These are phyloP conservation scores for Leishmania gerbilli DNA, from an alignment of 208 protist genomes.

Conservation along the genomic window DNA sequence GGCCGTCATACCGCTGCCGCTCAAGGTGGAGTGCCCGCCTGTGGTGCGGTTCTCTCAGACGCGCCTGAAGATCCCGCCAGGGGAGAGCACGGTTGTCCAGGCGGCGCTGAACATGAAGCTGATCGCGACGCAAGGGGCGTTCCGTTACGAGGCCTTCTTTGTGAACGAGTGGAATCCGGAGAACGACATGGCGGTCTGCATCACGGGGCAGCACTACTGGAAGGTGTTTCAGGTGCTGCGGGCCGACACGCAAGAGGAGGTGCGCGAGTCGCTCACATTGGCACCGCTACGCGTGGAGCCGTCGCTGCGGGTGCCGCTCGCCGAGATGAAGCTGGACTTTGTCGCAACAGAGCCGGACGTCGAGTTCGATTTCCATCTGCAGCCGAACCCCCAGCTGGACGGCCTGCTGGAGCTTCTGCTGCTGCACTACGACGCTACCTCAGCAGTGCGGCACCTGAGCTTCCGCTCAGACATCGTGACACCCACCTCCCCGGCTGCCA, in stretches of 20 bases:
- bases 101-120: slow-evolving; percentile 60
- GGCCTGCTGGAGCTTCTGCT: slow-evolving; percentile 75
- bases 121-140: slow-evolving; percentile 73
- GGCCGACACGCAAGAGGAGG: slow-evolving; percentile 46
- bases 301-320: slow-evolving; percentile 43
- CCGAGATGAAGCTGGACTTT: slow-evolving; percentile 69
- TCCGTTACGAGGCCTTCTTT: slow-evolving; percentile 79
- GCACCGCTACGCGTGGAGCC: slow-evolving; percentile 53
- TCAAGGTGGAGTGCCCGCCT: slow-evolving; percentile 79
- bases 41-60: slow-evolving; percentile 67
- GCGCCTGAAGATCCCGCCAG: slow-evolving; percentile 59
- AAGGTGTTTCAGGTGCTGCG: slow-evolving; percentile 75
- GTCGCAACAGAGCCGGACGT: slow-evolving; percentile 65
- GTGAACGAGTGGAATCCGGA: slow-evolving; percentile 86
- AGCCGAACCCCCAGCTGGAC: slow-evolving; percentile 65
- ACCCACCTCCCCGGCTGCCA: not conserved
- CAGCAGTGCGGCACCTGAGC: slow-evolving; percentile 39
- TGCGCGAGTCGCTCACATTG: slow-evolving; percentile 64
- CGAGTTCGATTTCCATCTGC: slow-evolving; percentile 46
- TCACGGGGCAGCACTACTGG: slow-evolving; percentile 85
- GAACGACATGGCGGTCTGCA: slow-evolving; percentile 83
- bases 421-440: slow-evolving; percentile 79
- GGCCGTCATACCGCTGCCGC: slow-evolving; percentile 57
- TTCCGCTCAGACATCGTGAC: slow-evolving; percentile 47
- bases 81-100: slow-evolving; percentile 52